Evolutionary conservation across 441 rosid genomes (phyloP).

Genomic region (Hypseocharis bilobata): DNA sequence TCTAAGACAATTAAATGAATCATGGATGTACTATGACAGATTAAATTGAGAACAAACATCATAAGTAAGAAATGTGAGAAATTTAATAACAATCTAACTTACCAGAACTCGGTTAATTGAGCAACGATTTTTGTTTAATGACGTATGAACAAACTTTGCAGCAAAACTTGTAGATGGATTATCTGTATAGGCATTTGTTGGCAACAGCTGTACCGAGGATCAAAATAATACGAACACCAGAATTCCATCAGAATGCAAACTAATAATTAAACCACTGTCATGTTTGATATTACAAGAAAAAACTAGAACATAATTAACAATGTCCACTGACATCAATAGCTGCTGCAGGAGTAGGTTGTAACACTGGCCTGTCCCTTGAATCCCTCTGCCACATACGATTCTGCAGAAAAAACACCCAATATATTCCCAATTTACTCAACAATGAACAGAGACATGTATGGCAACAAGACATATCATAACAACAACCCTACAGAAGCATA

Average conservation of each 20-base stretch:
- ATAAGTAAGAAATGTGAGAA: slow-evolving; percentile 4
- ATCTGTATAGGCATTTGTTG: slow-evolving; percentile 81
- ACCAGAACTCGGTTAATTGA: slow-evolving; percentile 90
- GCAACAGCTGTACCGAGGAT: slow-evolving; percentile 60
- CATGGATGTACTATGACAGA: background rate
- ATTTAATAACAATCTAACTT: slow-evolving; percentile 21
- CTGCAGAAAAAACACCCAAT: slow-evolving; percentile 36
- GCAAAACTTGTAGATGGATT: slow-evolving; percentile 93
- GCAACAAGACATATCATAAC: background rate
- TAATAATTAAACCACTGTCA: slow-evolving; percentile 2
- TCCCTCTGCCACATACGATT: slow-evolving; percentile 77
- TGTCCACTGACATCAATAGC: slow-evolving; percentile 64
- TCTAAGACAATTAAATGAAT: background rate
- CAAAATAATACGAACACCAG: slow-evolving; percentile 10
- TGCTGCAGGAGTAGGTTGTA: slow-evolving; percentile 90
- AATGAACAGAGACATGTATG: slow-evolving; percentile 4
- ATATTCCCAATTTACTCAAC: slow-evolving; percentile 15
- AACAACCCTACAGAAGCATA: slow-evolving; percentile 9
- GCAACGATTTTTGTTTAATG: slow-evolving; percentile 87
- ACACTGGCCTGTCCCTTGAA: slow-evolving; percentile 59
- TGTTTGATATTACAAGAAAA: slow-evolving; percentile 9
- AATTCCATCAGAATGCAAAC: slow-evolving; percentile 5
- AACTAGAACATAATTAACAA: slow-evolving; percentile 11
- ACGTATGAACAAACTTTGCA: slow-evolving; percentile 91
- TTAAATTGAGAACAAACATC: background rate